phyloP scores from a whole-genome alignment of 495 filamentous ascomycete genomes.

The Halenospora varia region DNA sequence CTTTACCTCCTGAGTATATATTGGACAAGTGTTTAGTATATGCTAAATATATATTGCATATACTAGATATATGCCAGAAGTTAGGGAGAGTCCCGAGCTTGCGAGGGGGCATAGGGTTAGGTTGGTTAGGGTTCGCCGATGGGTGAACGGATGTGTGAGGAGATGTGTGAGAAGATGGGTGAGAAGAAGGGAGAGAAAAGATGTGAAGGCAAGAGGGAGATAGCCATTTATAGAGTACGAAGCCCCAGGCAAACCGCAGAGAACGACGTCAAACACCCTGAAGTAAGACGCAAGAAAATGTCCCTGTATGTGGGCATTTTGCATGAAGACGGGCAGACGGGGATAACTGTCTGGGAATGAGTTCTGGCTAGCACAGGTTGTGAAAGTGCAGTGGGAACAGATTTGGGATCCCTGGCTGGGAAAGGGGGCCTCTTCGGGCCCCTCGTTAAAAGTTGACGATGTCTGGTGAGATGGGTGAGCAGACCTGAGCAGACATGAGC shows the following conservation, averaged over 20 bases:
- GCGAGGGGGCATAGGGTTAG: too few species aligned
- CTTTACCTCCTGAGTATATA: too few species aligned
- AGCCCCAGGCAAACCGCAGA: constrained; percentile 13
- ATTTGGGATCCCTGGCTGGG: constrained; percentile 27
- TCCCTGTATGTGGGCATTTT: too few species aligned
- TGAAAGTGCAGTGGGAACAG: constrained; percentile 89
- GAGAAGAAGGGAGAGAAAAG: constrained; percentile 10
- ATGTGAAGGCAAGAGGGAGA: constrained; percentile 14
- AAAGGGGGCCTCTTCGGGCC: not conserved
- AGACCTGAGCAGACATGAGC: not conserved
- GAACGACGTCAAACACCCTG: constrained; percentile 11
- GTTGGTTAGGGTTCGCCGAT: too few species aligned
- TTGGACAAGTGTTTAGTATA: too few species aligned
- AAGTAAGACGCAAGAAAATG: constrained; percentile 14
- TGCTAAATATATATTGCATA: too few species aligned
- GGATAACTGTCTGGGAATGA: too few species aligned
- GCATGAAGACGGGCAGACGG: constrained; percentile 20
- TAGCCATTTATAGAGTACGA: constrained; percentile 12
- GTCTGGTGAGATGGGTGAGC: not conserved
- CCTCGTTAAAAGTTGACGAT: constrained; percentile 1
- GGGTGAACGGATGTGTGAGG: constrained; percentile 9
- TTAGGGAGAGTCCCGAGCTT: too few species aligned
- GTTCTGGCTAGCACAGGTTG: too few species aligned
- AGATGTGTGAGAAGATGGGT: constrained; percentile 11
- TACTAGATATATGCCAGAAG: too few species aligned